Evolutionary conservation across 495 filamentous ascomycete species (phyloP).

Genomic region (Cetradonia linearis): DNA sequence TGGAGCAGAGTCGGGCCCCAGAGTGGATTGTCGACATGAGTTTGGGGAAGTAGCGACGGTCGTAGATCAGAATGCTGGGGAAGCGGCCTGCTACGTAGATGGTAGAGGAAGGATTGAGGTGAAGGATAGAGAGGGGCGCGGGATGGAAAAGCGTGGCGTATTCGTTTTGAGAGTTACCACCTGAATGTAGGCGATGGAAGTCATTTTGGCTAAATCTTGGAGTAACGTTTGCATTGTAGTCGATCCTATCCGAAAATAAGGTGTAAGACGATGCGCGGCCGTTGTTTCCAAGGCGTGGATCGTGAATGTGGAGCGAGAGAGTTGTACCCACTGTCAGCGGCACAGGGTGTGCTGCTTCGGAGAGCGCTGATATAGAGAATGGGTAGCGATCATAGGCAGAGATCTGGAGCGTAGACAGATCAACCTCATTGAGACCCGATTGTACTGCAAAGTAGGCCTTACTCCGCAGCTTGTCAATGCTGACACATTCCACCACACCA

Average conservation of each 20-base stretch:
- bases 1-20: constrained; percentile 67
- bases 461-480: constrained; percentile 59
- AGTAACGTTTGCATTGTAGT: not conserved
- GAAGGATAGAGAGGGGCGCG: constrained; percentile 64
- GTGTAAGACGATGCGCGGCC: constrained; percentile 1
- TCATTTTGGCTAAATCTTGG: constrained; percentile 15
- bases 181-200: constrained; percentile 27
- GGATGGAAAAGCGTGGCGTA: constrained; percentile 73
- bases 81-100: constrained; percentile 85
- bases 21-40: constrained; percentile 71
- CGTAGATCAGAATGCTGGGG: constrained; percentile 80
- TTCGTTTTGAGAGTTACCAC: constrained; percentile 30
- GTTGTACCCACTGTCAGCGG: constrained; percentile 83
- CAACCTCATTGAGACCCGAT: constrained; percentile 68
- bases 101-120: constrained; percentile 40
- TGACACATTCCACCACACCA: constrained; percentile 60
- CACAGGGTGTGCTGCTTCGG: constrained; percentile 57
- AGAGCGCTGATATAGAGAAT: constrained; percentile 75
- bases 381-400: constrained; percentile 65
- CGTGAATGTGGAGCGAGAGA: constrained; percentile 73
- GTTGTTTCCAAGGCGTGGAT: constrained; percentile 45
- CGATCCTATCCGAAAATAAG: constrained; percentile 9
- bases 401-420: constrained; percentile 66
- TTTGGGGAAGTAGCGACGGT: constrained; percentile 74
- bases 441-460: constrained; percentile 70